Percentiles rank a stretch among this genome's conserved stretches.
phyloP scores from a whole-genome alignment of 306 rosid species.

The Hippophae gyantsensis region DNA sequence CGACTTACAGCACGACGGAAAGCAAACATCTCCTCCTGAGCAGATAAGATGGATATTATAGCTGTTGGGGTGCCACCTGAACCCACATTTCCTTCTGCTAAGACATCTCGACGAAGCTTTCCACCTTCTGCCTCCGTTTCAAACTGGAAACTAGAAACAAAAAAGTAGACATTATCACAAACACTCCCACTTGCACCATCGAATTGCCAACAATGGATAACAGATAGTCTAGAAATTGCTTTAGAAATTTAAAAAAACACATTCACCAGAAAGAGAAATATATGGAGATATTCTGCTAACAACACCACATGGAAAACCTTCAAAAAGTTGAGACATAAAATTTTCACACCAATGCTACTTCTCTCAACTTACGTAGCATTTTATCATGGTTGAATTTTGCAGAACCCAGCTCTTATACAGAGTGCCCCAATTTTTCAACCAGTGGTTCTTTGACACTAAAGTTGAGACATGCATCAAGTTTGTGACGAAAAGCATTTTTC shows the following conservation, averaged over 20 bases:
- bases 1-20: constrained; percentile 86
- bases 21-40: constrained; percentile 94
- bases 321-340: neutral
- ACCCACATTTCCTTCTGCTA: constrained; percentile 67
- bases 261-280: neutral
- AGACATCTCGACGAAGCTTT: constrained; percentile 73
- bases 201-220: constrained; percentile 3
- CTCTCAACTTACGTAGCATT: no score
- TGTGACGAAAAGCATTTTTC: neutral
- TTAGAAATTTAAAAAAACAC: neutral
- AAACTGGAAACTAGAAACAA: constrained; percentile 77
- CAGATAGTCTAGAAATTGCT: neutral
- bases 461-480: no score
- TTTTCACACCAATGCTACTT: no score
- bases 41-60: constrained; percentile 68
- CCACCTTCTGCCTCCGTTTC: constrained; percentile 84
- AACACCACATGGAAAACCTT: neutral
- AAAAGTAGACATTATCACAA: constrained; percentile 15
- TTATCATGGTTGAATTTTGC: no score
- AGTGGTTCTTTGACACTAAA: no score
- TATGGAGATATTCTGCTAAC: no score
- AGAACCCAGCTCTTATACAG: no score
- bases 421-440: no score
- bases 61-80: constrained; percentile 61
- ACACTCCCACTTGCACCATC: constrained; percentile 5